phyloP scores from a whole-genome alignment of 2,329 filamentous ascomycete species.

The Ceratocystis albifundus region DNA sequence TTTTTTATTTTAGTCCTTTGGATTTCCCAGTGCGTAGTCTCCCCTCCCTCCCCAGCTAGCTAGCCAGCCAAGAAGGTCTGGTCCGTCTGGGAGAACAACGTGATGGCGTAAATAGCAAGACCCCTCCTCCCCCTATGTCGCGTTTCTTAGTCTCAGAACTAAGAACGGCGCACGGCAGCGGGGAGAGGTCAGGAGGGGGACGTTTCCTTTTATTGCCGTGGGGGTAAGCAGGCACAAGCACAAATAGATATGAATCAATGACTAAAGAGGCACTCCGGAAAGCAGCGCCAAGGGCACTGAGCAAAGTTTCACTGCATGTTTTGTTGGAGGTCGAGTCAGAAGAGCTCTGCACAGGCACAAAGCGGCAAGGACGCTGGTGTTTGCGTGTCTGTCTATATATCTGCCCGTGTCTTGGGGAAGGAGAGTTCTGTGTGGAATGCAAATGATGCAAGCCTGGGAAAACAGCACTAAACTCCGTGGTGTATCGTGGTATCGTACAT shows the following conservation, averaged over 20 bases:
- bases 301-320: too few species aligned
- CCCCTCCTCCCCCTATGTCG: neutral
- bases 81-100: neutral
- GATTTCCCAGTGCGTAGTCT: neutral
- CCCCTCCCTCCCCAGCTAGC: neutral
- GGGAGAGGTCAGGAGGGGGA: neutral
- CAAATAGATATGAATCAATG: neutral
- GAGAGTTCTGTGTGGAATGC: neutral
- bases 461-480: too few species aligned
- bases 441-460: neutral
- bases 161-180: neutral
- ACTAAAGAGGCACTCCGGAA: too few species aligned
- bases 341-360: neutral
- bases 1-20: too few species aligned
- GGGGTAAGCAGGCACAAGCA: neutral
- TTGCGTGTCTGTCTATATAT: neutral
- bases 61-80: neutral
- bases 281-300: too few species aligned
- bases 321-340: neutral
- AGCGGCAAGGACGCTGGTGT: neutral
- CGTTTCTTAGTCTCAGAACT: neutral
- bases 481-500: too few species aligned
- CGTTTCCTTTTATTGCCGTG: neutral
- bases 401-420: neutral
- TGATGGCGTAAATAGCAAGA: constrained; percentile 2